Conservation (phyloP, 768 basidiomycete genomes). For the Phylloporus arenicola region DNA sequence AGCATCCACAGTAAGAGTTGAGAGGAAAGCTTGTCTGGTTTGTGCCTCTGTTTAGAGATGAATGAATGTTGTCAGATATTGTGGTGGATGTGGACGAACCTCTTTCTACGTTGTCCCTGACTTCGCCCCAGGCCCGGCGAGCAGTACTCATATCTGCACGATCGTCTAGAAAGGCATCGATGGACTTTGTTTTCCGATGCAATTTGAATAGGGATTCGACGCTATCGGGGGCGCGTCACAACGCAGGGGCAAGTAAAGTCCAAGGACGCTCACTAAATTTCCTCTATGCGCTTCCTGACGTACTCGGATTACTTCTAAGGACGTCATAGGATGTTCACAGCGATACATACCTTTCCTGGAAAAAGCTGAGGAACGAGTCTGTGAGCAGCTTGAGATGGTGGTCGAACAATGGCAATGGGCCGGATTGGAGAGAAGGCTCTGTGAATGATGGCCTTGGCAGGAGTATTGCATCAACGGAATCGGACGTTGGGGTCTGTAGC, state of each 20-base stretch:
- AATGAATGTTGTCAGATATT: not conserved
- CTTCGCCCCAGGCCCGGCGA: constrained; percentile 75
- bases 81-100: constrained; percentile 37
- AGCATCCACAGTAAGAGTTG: constrained; percentile 66
- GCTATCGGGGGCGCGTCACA: constrained; percentile 34
- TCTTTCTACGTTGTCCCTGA: constrained; percentile 80
- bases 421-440: constrained; percentile 31
- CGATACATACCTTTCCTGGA: constrained; percentile 68
- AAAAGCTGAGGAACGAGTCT: constrained; percentile 76
- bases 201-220: constrained; percentile 70
- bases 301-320: constrained; percentile 15
- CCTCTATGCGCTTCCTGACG: constrained; percentile 75
- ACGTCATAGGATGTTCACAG: constrained; percentile 13
- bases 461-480: constrained; percentile 19
- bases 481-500: constrained; percentile 10
- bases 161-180: constrained; percentile 71
- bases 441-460: constrained; percentile 23
- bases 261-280: constrained; percentile 58
- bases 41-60: constrained; percentile 60
- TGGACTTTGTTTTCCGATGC: constrained; percentile 62
- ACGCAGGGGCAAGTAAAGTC: not conserved
- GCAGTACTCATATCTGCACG: constrained; percentile 58
- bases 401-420: constrained; percentile 69
- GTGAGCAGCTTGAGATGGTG: constrained; percentile 60
- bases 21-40: constrained; percentile 71